phyloP scores from a whole-genome alignment of 2,329 filamentous ascomycete species.

The Trichoderma koningiopsis region DNA sequence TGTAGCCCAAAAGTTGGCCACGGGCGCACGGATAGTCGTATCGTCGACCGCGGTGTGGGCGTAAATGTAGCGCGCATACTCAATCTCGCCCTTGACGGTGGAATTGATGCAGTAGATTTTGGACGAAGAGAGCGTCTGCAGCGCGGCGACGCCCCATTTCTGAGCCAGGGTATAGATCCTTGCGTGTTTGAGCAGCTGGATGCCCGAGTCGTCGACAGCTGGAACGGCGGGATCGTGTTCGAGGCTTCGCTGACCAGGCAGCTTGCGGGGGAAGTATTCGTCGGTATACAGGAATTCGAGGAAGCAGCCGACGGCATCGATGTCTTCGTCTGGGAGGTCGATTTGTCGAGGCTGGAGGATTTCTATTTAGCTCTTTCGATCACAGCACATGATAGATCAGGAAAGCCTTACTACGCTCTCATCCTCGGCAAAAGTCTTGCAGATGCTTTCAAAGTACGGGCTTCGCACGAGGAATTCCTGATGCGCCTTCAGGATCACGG shows the following conservation, averaged over 20 bases:
- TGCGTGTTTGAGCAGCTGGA: constrained; percentile 84
- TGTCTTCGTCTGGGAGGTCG: constrained; percentile 53
- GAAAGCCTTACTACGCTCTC: constrained; percentile 61
- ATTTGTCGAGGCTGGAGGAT: constrained; percentile 62
- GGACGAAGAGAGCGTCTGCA: constrained; percentile 76
- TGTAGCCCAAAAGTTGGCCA: constrained; percentile 89
- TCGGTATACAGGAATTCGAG: constrained; percentile 47
- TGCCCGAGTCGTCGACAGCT: constrained; percentile 72
- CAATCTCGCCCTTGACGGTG: constrained; percentile 86
- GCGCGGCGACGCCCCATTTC: constrained; percentile 67
- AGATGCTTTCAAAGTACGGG: constrained; percentile 70
- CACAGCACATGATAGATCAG: no score
- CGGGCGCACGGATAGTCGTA: constrained; percentile 72
- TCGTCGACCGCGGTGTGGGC: constrained; percentile 71
- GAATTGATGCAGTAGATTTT: constrained; percentile 93
- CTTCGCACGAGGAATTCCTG: constrained; percentile 74
- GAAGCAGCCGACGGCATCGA: constrained; percentile 43
- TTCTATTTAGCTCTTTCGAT: neutral
- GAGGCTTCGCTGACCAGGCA: constrained; percentile 64
- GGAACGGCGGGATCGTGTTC: constrained; percentile 69
- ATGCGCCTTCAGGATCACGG: constrained; percentile 73
- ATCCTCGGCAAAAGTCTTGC: constrained; percentile 62
- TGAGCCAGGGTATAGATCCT: constrained; percentile 87
- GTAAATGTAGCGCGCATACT: constrained; percentile 90
- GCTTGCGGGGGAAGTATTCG: constrained; percentile 70